Conservation (phyloP, 768 basidiomycete genomes). For the Mrakia blollopis region DNA sequence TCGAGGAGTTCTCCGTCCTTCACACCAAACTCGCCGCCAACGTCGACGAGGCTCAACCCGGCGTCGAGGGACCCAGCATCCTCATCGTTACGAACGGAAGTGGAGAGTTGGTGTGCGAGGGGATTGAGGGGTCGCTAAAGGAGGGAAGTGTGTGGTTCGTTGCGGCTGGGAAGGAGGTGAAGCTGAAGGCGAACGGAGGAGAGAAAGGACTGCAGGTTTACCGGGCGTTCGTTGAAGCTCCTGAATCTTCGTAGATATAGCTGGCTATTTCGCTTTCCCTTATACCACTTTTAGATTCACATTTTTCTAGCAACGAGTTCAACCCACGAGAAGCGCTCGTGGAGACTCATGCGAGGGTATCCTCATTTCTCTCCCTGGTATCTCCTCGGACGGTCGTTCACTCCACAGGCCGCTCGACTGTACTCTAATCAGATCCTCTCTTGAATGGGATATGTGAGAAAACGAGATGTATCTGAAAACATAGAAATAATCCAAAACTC, state of each 20-base stretch:
- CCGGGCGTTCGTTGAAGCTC: conserved; percentile 58
- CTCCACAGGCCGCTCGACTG: too few relatives aligned
- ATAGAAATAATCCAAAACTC: too few relatives aligned
- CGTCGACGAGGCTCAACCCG: conserved; percentile 53
- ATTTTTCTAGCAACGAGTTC: too few relatives aligned
- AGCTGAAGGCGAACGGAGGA: conserved; percentile 47
- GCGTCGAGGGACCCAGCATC: conserved; percentile 78
- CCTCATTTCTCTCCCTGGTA: too few relatives aligned
- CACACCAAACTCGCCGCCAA: conserved; percentile 53
- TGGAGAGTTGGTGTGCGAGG: conserved; percentile 46
- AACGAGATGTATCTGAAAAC: too few relatives aligned
- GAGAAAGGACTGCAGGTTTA: conserved; percentile 54
- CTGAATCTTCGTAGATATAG: neutral
- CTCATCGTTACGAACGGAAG: conserved; percentile 67
- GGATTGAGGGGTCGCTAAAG: conserved; percentile 44
- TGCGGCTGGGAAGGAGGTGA: conserved; percentile 62
- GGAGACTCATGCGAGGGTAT: too few relatives aligned
- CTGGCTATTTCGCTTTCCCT: too few relatives aligned
- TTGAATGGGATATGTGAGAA: too few relatives aligned
- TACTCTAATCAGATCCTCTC: too few relatives aligned
- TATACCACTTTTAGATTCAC: too few relatives aligned
- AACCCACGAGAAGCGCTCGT: too few relatives aligned
- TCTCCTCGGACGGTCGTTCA: too few relatives aligned
- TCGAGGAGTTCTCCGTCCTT: conserved; percentile 87
- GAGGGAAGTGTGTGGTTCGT: conserved; percentile 77